phyloP scores from a whole-genome alignment of 306 rosid genomes.

The Dicorynia guianensis region DNA sequence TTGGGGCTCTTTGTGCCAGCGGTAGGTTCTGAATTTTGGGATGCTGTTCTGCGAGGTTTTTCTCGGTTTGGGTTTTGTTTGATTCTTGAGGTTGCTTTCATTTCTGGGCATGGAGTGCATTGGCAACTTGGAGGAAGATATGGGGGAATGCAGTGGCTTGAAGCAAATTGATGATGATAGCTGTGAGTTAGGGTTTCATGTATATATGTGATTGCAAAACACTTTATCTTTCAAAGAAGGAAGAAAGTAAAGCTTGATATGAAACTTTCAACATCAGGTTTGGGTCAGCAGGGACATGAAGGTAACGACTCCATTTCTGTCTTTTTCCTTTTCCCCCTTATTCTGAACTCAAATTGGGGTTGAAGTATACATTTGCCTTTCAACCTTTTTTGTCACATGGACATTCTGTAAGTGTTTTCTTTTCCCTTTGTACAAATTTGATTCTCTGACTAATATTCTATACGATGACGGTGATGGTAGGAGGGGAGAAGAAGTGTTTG shows the following conservation, averaged over 20 bases:
- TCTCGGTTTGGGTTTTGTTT: conserved; percentile 41
- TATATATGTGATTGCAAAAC: conserved; percentile 37
- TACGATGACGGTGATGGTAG: conserved; percentile 43
- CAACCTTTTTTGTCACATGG: conserved; percentile 28
- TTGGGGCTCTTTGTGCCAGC: not conserved
- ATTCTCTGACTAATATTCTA: not conserved
- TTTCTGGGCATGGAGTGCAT: conserved; percentile 45
- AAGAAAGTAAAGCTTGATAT: conserved; percentile 57
- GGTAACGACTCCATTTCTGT: conserved; percentile 55
- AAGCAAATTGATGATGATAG: conserved; percentile 33
- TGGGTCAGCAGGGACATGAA: conserved; percentile 84
- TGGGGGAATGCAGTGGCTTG: conserved; percentile 48
- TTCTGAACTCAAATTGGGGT: conserved; percentile 33
- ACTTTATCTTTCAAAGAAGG: conserved; percentile 31
- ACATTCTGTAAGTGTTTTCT: conserved; percentile 22
- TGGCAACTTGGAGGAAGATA: conserved; percentile 42
- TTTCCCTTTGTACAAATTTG: conserved; percentile 28
- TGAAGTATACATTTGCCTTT: conserved; percentile 33
- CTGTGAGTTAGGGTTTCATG: conserved; percentile 57
- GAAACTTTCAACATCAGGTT: conserved; percentile 90
- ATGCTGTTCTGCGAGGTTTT: conserved; percentile 17
- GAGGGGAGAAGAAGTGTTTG: conserved; percentile 82
- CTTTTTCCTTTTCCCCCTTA: conserved; percentile 2
- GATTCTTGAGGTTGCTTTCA: conserved; percentile 32
- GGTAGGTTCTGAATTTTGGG: conserved; percentile 30